A percentile compares a stretch with the other conserved stretches of the same genome.
phyloP scores from a whole-genome alignment of 352 stramenopile genomes.

The Thraustotheca clavata region DNA sequence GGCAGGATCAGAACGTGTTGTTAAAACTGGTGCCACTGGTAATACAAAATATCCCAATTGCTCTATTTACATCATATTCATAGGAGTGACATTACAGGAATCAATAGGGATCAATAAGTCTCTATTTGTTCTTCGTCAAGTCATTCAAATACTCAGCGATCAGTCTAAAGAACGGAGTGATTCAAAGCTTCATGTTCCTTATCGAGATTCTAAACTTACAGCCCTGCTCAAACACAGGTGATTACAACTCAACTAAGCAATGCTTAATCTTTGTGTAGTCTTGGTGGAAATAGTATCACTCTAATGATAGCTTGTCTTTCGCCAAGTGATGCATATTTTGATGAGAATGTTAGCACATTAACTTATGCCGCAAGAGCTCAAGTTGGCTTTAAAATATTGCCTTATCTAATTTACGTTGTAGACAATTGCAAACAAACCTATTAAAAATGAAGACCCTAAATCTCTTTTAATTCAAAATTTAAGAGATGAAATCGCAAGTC shows the following conservation, averaged over 20 bases:
- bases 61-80: not conserved
- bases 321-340: slow-evolving; percentile 37
- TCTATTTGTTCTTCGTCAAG: slow-evolving; percentile 47
- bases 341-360: slow-evolving; percentile 62
- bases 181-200: slow-evolving; percentile 33
- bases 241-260: not conserved
- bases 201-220: slow-evolving; percentile 57
- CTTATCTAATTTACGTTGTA: slow-evolving; percentile 12
- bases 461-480: slow-evolving; percentile 42
- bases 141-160: slow-evolving; percentile 46
- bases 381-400: not conserved
- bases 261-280: slow-evolving; percentile 18
- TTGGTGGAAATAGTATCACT: slow-evolving; percentile 53
- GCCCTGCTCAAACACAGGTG: slow-evolving; percentile 43
- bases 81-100: slow-evolving; percentile 40
- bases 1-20: slow-evolving; percentile 49
- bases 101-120: slow-evolving; percentile 60
- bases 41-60: too few species aligned
- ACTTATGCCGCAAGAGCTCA: slow-evolving; percentile 45
- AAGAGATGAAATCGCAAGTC: slow-evolving; percentile 20
- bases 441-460: slow-evolving; percentile 44
- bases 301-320: slow-evolving; percentile 61
- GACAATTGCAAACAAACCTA: slow-evolving; percentile 44
- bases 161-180: slow-evolving; percentile 10
- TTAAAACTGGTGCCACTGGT: slow-evolving; percentile 44